Conservation (phyloP, 129 eudicot species). For the Silybum marianum region DNA sequence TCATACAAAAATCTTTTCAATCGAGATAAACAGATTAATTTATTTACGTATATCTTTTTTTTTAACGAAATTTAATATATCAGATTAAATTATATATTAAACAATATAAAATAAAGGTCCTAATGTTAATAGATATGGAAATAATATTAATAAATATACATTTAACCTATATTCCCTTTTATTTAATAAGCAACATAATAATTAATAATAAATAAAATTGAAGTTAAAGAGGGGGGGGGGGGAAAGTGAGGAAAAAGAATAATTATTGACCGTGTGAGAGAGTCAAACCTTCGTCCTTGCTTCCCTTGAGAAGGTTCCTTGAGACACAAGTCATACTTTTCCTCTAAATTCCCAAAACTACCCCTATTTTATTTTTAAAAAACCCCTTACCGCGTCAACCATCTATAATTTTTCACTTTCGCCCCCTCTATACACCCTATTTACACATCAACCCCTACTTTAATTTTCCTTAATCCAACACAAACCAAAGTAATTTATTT, state of each 20-base stretch:
- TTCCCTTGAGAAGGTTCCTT: slow-evolving; percentile 32
- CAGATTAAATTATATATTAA: too few relatives aligned
- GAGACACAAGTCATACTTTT: slow-evolving; percentile 25
- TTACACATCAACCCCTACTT: not conserved
- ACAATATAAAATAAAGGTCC: too few relatives aligned
- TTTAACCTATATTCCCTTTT: too few relatives aligned
- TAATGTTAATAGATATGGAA: too few relatives aligned
- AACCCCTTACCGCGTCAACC: slow-evolving; percentile 13
- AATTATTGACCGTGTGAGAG: slow-evolving; percentile 21
- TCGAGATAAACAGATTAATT: too few relatives aligned
- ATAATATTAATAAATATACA: too few relatives aligned
- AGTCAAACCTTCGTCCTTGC: slow-evolving; percentile 4
- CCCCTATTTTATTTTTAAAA: not conserved
- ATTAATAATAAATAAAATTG: not conserved
- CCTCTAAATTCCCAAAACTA: too few relatives aligned
- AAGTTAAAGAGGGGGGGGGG: too few relatives aligned
- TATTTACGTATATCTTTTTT: too few relatives aligned
- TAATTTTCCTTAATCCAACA: not conserved
- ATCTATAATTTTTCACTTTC: not conserved
- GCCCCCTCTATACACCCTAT: not conserved
- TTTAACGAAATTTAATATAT: too few relatives aligned
- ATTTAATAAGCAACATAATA: too few relatives aligned
- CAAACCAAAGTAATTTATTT: not conserved
- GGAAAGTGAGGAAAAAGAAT: not conserved
- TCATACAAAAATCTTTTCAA: too few relatives aligned